Evolutionary conservation across 2,329 filamentous ascomycete species (phyloP), one percentile per base, ranked within the genome.

Genomic region (Exophiala phaeomuriformis): DNA sequence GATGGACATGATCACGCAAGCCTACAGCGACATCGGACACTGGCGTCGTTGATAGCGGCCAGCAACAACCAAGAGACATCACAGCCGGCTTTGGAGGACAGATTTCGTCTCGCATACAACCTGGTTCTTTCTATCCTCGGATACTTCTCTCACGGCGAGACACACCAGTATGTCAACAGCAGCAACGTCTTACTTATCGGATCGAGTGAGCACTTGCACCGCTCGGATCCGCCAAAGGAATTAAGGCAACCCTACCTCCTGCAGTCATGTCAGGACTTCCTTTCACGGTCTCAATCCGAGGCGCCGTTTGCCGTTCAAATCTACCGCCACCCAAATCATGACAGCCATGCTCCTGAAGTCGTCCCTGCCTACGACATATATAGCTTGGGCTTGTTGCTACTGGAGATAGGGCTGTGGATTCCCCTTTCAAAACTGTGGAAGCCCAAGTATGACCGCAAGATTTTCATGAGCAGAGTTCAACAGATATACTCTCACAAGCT

Each of bases 151-250:
- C 75, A 78, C 55, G 75, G 77, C 39, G 68, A 80, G 12, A 72
- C 77, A 4, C 82, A 84, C 67, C 78, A 81, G 47, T 81, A 83
- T 60, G 77, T 85, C 62, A 84, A 82, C 66, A 83, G 81, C 68
- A 80, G 75, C 65, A 84, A 83, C 62, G 73, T 84, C 30, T 69
- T 84, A 10, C 77, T 84, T 32, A 79, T 82, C 30, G 56, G 56
- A 10, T 52, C 55, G 12, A 50, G 43, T 29, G 59, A 59, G n/a
- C 51, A 58, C 19, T 53, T 49, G 30, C 54, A 56, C 49, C 54
- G 54, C 5, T 53, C 74, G 67, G 1, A 69, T 66, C 3, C 57
- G 61, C 62, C 44, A 62, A 65, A 50, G 64, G 58, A 71, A 67
- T 56, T 66, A 53, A 59, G 57, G 35, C 55, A 47, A 30, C 50